These are phyloP conservation scores for Pseudogymnoascus sp. DNA, from an alignment of 2,329 filamentous ascomycete species.

Conservation along the genomic window DNA sequence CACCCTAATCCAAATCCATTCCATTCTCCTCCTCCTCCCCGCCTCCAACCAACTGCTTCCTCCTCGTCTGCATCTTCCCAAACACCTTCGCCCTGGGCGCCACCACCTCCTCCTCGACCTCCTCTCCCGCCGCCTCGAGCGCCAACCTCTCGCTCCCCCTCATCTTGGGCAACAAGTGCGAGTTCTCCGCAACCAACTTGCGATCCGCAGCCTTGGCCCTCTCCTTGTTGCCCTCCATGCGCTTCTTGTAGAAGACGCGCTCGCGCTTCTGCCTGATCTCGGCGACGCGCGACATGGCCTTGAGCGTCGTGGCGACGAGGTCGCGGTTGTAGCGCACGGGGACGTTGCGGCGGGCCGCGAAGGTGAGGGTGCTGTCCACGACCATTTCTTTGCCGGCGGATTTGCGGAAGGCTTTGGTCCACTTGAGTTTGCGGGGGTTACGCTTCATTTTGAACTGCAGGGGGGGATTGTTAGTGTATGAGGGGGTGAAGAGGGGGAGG, in stretches of 20 bases:
- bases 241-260: constrained; percentile 86
- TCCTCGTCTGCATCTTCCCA: constrained; percentile 36
- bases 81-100: constrained; percentile 30
- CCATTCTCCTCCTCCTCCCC: constrained; percentile 37
- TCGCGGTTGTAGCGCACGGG: constrained; percentile 95
- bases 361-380: constrained; percentile 88
- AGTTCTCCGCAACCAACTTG: constrained; percentile 84
- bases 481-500: background rate
- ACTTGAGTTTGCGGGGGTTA: constrained; percentile 92
- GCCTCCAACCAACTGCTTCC: constrained; percentile 31
- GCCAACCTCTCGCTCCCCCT: constrained; percentile 55
- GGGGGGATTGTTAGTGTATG: background rate
- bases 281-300: constrained; percentile 82
- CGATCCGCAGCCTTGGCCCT: constrained; percentile 71
- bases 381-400: constrained; percentile 80
- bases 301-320: constrained; percentile 76
- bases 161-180: constrained; percentile 78
- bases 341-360: constrained; percentile 86
- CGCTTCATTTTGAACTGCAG: constrained; percentile 89
- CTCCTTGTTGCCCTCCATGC: constrained; percentile 86
- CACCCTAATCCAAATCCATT: constrained; percentile 39
- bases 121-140: constrained; percentile 49
- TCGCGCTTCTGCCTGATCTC: constrained; percentile 81
- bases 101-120: constrained; percentile 39
- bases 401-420: constrained; percentile 90